Conservation (phyloP, 2,329 filamentous ascomycete species). For the Balansia obtecta region DNA sequence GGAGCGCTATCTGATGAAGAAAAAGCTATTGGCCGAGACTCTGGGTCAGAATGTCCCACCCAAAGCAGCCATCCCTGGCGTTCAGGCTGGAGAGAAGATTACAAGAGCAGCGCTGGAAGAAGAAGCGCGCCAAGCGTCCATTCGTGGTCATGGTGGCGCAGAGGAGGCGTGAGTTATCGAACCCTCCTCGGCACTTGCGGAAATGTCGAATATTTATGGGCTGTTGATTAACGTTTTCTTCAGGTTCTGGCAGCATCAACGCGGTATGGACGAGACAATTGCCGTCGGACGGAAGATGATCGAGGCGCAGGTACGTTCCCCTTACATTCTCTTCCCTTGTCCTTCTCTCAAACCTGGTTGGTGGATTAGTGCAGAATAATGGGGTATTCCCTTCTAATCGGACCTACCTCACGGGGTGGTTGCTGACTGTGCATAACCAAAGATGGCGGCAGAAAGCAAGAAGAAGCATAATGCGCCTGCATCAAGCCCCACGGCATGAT, state of each 20-base stretch:
- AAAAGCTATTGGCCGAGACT: constrained; percentile 64
- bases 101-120: constrained; percentile 54
- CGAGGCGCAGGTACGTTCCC: constrained; percentile 25
- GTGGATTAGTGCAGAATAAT: neutral
- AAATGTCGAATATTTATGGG: neutral
- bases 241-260: constrained; percentile 52
- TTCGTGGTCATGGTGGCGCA: constrained; percentile 33
- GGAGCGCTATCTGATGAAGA: constrained; percentile 70
- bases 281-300: constrained; percentile 43
- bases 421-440: neutral
- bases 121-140: constrained; percentile 40
- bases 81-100: constrained; percentile 47
- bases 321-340: neutral
- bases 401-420: neutral
- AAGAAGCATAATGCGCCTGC: neutral
- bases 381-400: neutral
- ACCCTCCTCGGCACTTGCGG: neutral
- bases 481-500: neutral
- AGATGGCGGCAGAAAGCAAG: neutral
- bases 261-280: constrained; percentile 44
- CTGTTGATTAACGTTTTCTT: neutral
- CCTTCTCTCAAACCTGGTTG: neutral
- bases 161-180: constrained; percentile 34
- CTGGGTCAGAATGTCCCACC: constrained; percentile 45
- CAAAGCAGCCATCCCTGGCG: constrained; percentile 31